These are phyloP conservation scores for Adiantum capillusveneris DNA, from an alignment of 75 land plant species.

Conservation along the genomic window DNA sequence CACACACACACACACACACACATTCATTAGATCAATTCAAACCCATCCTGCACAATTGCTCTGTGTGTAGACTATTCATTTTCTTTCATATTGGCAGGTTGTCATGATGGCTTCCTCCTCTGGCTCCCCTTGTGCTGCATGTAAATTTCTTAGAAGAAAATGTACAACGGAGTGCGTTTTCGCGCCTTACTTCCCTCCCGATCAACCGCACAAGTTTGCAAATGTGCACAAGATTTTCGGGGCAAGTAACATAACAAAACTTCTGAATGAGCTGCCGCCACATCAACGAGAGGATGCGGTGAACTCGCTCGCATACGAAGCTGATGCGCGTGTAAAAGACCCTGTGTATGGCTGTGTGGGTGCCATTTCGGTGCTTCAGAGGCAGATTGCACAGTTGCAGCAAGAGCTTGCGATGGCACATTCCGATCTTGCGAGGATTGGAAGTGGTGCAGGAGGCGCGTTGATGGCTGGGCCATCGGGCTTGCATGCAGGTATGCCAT, in stretches of 20 bases:
- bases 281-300: constrained; percentile 63
- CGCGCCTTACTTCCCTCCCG: constrained; percentile 69
- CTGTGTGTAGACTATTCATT: too few species aligned
- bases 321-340: constrained; percentile 56
- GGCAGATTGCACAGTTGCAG: constrained; percentile 57
- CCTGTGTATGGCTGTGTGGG: constrained; percentile 72
- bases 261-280: constrained; percentile 55
- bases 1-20: too few species aligned
- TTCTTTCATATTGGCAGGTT: too few species aligned
- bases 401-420: constrained; percentile 35
- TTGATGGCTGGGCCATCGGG: neutral
- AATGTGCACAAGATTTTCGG: constrained; percentile 66
- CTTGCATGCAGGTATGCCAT: neutral
- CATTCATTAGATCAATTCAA: too few species aligned
- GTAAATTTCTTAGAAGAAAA: constrained; percentile 56
- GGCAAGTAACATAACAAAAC: constrained; percentile 57
- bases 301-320: constrained; percentile 65
- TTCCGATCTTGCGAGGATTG: constrained; percentile 31
- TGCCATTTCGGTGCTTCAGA: constrained; percentile 50
- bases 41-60: too few species aligned
- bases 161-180: constrained; percentile 61
- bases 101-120: constrained; percentile 25
- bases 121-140: constrained; percentile 60
- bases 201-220: constrained; percentile 61
- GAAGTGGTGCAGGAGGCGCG: neutral